Evolutionary conservation across 2,329 filamentous ascomycete species (phyloP).

Genomic region (Juglanconis juglandina): DNA sequence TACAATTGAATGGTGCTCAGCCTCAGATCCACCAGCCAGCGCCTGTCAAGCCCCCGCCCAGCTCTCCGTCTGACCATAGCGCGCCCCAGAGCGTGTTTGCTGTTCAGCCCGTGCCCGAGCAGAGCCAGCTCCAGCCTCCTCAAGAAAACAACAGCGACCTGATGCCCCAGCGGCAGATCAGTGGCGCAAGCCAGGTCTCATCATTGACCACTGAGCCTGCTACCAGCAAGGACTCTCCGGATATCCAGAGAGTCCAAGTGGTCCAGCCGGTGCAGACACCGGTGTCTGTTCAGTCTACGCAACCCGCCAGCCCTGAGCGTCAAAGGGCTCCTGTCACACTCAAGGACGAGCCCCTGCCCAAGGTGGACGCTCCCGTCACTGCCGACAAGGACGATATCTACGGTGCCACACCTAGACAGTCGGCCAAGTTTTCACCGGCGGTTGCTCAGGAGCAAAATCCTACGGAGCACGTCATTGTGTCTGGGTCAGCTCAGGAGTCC

Average conservation of each 20-base stretch:
- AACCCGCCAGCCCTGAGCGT: slow-evolving; percentile 3
- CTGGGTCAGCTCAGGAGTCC: slow-evolving; percentile 4
- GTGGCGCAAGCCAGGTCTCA: slow-evolving; percentile 26
- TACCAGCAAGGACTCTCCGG: slow-evolving; percentile 8
- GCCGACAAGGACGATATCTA: slow-evolving; percentile 32
- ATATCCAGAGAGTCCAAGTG: slow-evolving; percentile 5
- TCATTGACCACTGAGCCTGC: slow-evolving; percentile 19
- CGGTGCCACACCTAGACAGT: slow-evolving; percentile 28
- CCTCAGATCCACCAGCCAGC: slow-evolving; percentile 7
- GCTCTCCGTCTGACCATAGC: not conserved
- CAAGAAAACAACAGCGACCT: slow-evolving; percentile 12
- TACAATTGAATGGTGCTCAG: not conserved
- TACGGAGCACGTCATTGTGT: not conserved
- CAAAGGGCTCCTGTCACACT: slow-evolving; percentile 14
- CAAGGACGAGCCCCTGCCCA: slow-evolving; percentile 18
- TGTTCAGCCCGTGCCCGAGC: not conserved
- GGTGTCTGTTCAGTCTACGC: not conserved
- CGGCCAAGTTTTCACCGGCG: slow-evolving; percentile 3
- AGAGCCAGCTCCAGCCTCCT: slow-evolving; percentile 14
- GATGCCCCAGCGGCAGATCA: slow-evolving; percentile 24
- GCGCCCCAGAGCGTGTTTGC: slow-evolving; percentile 2
- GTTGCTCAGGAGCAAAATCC: not conserved
- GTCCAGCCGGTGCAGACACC: slow-evolving; percentile 3
- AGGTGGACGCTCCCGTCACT: slow-evolving; percentile 7
- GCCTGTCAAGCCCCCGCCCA: not conserved